Percentiles rank a stretch among this genome's conserved stretches.
Conservation (phyloP, 768 basidiomycete genomes). For the Hericium rajendrae region DNA sequence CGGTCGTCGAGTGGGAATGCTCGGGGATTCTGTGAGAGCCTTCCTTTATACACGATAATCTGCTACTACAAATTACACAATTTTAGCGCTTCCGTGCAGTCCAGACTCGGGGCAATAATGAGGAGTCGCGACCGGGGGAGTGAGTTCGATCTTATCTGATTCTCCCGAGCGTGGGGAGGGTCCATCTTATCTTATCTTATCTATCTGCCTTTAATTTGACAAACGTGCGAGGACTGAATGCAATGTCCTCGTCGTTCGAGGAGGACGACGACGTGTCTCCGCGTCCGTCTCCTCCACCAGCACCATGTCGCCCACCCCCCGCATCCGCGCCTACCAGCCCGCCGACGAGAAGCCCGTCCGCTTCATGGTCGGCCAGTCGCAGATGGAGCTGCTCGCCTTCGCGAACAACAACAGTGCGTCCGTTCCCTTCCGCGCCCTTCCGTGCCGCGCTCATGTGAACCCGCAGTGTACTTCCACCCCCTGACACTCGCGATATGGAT, state of each 20-base stretch:
- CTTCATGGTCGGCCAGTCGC: conserved; percentile 55
- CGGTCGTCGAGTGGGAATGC: neutral
- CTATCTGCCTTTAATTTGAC: conserved; percentile 1
- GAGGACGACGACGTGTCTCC: neutral
- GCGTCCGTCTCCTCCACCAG: neutral
- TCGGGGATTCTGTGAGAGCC: neutral
- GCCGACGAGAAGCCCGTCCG: conserved; percentile 51
- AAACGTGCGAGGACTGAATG: conserved; percentile 14
- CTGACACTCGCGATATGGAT: conserved; percentile 55
- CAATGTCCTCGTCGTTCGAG: neutral
- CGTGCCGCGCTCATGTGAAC: neutral
- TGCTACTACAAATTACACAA: neutral
- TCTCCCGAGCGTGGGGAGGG: too few species aligned
- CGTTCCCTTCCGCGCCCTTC: neutral
- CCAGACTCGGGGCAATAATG: too few species aligned
- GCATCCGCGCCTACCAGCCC: conserved; percentile 42
- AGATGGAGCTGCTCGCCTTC: conserved; percentile 55
- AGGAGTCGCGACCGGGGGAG: too few species aligned
- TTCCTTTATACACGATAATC: too few species aligned
- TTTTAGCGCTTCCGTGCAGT: too few species aligned
- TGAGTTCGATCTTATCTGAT: too few species aligned
- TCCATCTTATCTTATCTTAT: neutral
- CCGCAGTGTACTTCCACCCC: conserved; percentile 46
- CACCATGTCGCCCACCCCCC: conserved; percentile 11
- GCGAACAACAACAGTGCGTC: conserved; percentile 51